Conservation (phyloP, 2,329 filamentous ascomycete genomes). For the Orbilia quercus region DNA sequence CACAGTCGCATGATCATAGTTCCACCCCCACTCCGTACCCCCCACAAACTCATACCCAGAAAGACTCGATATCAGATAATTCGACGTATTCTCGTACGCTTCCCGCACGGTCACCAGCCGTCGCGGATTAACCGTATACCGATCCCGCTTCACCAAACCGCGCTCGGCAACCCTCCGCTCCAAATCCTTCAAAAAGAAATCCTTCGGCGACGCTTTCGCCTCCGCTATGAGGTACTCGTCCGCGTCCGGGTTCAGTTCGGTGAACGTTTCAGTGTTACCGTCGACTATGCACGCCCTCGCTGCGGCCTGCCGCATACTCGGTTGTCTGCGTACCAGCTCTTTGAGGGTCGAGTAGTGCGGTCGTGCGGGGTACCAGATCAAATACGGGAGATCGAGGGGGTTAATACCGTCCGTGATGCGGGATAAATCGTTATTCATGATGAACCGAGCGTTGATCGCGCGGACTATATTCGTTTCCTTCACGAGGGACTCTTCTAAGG, state of each 20-base stretch:
- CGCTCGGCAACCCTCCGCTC: not conserved
- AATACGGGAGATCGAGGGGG: not conserved
- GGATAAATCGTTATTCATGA: conserved; percentile 62
- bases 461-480: conserved; percentile 18
- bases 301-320: conserved; percentile 9
- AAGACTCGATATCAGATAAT: too few relatives aligned
- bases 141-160: too few relatives aligned
- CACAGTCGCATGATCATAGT: not conserved
- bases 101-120: too few relatives aligned
- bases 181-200: not conserved
- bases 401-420: conserved; percentile 23
- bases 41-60: too few relatives aligned
- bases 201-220: not conserved
- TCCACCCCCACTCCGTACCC: not conserved
- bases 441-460: conserved; percentile 60
- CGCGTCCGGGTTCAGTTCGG: not conserved
- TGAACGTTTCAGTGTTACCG: not conserved
- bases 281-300: conserved; percentile 12
- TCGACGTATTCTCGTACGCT: too few relatives aligned
- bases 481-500: not conserved
- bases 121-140: too few relatives aligned
- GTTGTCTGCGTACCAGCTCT: conserved; percentile 7
- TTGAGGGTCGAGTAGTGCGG: not conserved
- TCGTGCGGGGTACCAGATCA: conserved; percentile 6
- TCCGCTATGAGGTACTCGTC: conserved; percentile 8